Evolutionary conservation across 225 moss, liverwort and hornwort species (phyloP), one percentile per base, ranked within the genome.

Genomic region (Lunularia cruciata): DNA sequence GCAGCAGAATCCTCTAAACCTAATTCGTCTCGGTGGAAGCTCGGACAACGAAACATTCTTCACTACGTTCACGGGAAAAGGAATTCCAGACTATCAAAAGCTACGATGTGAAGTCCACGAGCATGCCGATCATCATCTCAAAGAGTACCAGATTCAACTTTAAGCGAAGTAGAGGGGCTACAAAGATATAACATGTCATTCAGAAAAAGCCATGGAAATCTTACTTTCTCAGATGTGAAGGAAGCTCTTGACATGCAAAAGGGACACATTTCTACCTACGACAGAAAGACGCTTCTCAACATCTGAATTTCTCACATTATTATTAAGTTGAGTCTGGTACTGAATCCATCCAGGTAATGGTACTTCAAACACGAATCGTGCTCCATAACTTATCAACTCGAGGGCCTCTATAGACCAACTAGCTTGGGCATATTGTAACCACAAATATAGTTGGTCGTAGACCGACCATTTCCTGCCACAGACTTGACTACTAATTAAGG

Each of bases 251-350:
- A 67, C 49, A 51, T 45, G 49, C 51, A 48, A 49, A 32, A 12
- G 25, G 10, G 47, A 11, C 46, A 65, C 65, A 46, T 65, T 47
- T 8, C 67, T 49, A 67, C 3, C 35, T 48, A 10, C 49, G 33
- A 36, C 40, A 33, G 47, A 67, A 51, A n/a, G 18, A 12, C 12
- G 49, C 49, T 65, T 70, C 63, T 43, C 57, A 70, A 70, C 65
- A 68, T 64, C 72, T 72, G 66, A 57, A 73, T 63, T 75, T 63
- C 69, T 46, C 72, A 49, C 72, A 76, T 76, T 73, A 73, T 81
- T 73, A 65, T 73, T 69, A 65, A 64, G 57, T 67, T 76, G 58
- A 76, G 52, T 73, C 65, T 63, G 46, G 76, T 69, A 69, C 73
- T 58, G 65, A 69, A 73, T 76, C 73, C 73, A 71, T 82, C 71